phyloP scores from a whole-genome alignment of 148 eudicot genomes.

The Salicornia ramosissima region DNA sequence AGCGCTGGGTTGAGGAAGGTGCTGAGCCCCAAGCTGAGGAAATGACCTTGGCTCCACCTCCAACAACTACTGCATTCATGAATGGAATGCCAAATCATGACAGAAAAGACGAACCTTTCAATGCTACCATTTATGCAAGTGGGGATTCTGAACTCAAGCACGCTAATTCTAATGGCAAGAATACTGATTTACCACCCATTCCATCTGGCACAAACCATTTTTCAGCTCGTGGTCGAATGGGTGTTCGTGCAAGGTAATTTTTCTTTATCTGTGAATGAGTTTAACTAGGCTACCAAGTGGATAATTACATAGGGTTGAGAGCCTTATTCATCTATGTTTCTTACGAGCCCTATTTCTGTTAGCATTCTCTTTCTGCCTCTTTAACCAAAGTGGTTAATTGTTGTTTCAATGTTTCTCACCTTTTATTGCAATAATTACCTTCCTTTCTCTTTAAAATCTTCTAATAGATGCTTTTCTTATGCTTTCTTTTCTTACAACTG shows the following conservation, averaged over 20 bases:
- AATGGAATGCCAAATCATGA: slow-evolving; percentile 49
- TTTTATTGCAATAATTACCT: not conserved
- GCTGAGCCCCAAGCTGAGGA: slow-evolving; percentile 64
- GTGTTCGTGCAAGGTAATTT: slow-evolving; percentile 73
- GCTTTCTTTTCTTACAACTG: not conserved
- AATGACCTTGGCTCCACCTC: slow-evolving; percentile 74
- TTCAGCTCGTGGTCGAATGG: slow-evolving; percentile 73
- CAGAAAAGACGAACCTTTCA: slow-evolving; percentile 37
- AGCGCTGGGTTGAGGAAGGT: slow-evolving; percentile 96
- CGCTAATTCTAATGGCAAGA: slow-evolving; percentile 34
- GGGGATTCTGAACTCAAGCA: slow-evolving; percentile 42
- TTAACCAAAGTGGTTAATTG: not conserved
- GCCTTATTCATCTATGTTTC: not conserved
- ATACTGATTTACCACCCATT: slow-evolving; percentile 67
- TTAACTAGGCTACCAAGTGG: not conserved
- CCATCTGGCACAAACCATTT: slow-evolving; percentile 70
- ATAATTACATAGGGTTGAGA: not conserved
- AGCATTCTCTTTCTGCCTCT: not conserved
- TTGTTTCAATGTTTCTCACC: not conserved
- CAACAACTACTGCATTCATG: slow-evolving; percentile 48
- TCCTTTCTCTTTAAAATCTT: not conserved
- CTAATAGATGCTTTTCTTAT: not conserved
- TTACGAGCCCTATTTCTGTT: not conserved
- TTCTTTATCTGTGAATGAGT: not conserved
- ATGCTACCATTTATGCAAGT: slow-evolving; percentile 32